A percentile compares a stretch with the other conserved stretches of the same genome.
Evolutionary conservation across 208 protist genomes (phyloP).

Genomic region (Acanthamoeba lenticulata): DNA sequence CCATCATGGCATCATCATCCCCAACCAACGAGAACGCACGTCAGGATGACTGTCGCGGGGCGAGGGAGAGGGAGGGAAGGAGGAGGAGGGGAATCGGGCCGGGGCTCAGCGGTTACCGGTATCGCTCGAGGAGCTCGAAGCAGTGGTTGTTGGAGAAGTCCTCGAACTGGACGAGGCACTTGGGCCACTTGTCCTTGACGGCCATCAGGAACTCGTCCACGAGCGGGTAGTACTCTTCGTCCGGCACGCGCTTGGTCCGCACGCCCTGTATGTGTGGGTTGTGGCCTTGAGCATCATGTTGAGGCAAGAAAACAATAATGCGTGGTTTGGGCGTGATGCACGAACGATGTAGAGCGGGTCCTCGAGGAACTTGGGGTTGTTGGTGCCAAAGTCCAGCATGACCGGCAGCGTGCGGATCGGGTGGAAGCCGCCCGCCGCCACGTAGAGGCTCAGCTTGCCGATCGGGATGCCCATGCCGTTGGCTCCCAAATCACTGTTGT

Average conservation of each 20-base stretch:
- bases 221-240: constrained; percentile 90
- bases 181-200: constrained; percentile 89
- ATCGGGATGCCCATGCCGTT: constrained; percentile 95
- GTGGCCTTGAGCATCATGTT: constrained; percentile 49
- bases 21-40: no score
- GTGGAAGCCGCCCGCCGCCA: constrained; percentile 91
- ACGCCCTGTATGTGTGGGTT: no score
- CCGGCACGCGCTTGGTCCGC: neutral
- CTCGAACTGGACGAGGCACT: constrained; percentile 92
- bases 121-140: constrained; percentile 94
- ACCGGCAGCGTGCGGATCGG: constrained; percentile 91
- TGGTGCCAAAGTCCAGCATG: constrained; percentile 92
- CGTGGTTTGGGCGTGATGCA: constrained; percentile 85
- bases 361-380: constrained; percentile 89
- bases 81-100: no score
- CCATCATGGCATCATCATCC: no score
- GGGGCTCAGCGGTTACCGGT: no score
- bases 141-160: constrained; percentile 96
- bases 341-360: constrained; percentile 91
- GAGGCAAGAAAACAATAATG: neutral
- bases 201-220: constrained; percentile 94
- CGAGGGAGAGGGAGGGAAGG: no score
- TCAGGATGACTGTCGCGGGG: no score
- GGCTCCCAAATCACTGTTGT: constrained; percentile 86
- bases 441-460: constrained; percentile 94